These are phyloP conservation scores for Stylonectria norvegica DNA, from an alignment of 2,329 filamentous ascomycete species.

Conservation along the genomic window DNA sequence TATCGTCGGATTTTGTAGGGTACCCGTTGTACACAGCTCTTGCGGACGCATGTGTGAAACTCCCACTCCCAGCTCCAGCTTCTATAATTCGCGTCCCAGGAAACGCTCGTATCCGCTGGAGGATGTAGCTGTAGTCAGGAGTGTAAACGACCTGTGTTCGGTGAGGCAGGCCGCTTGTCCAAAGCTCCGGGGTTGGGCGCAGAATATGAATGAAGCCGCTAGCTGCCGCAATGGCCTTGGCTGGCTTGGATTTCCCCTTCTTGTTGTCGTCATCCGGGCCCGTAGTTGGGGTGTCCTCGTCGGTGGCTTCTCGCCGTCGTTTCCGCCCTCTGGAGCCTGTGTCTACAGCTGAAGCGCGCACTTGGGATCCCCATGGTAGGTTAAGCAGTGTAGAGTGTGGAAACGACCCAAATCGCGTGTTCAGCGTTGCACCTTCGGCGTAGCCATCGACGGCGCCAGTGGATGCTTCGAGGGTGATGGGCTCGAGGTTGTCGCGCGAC, in stretches of 20 bases:
- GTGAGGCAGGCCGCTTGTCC: slow-evolving; percentile 77
- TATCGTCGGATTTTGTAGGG: slow-evolving; percentile 42
- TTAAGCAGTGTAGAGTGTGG: slow-evolving; percentile 74
- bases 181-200: slow-evolving; percentile 75
- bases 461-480: slow-evolving; percentile 64
- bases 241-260: slow-evolving; percentile 30
- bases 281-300: slow-evolving; percentile 41
- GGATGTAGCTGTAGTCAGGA: slow-evolving; percentile 80
- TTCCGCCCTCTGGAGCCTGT: slow-evolving; percentile 83
- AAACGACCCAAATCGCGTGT: slow-evolving; percentile 91
- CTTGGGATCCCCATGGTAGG: slow-evolving; percentile 86
- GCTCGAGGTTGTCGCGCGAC: slow-evolving; percentile 79
- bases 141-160: slow-evolving; percentile 85
- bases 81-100: slow-evolving; percentile 74
- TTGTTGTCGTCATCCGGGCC: slow-evolving; percentile 35
- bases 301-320: slow-evolving; percentile 49
- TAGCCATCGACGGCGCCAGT: slow-evolving; percentile 67
- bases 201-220: slow-evolving; percentile 77
- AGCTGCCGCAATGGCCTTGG: slow-evolving; percentile 51
- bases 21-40: slow-evolving; percentile 74
- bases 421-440: slow-evolving; percentile 73
- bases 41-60: slow-evolving; percentile 76
- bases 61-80: slow-evolving; percentile 77
- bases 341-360: slow-evolving; percentile 84
- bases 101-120: slow-evolving; percentile 70